These are phyloP conservation scores for Dissoconium aciculare DNA, from an alignment of 2,329 filamentous ascomycete species.

Conservation along the genomic window DNA sequence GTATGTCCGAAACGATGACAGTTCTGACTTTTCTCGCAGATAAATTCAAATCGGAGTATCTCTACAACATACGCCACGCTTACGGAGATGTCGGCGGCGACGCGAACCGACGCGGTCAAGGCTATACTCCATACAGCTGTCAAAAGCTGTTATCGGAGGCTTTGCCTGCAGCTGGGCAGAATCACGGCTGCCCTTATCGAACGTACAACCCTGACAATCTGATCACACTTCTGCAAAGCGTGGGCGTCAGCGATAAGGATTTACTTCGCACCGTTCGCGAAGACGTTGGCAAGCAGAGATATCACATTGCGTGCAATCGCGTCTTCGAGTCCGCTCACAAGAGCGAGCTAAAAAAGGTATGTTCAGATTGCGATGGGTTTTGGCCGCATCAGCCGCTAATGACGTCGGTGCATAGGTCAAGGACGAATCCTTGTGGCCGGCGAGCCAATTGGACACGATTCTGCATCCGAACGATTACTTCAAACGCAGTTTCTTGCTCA, in stretches of 20 bases:
- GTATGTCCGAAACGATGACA: not conserved
- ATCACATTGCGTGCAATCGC: slow-evolving; percentile 88
- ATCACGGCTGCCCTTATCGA: slow-evolving; percentile 87
- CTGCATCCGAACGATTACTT: slow-evolving; percentile 97
- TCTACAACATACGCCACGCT: slow-evolving; percentile 87
- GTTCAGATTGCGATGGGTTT: slow-evolving; percentile 1
- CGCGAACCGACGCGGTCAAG: slow-evolving; percentile 67
- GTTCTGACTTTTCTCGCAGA: slow-evolving; percentile 33
- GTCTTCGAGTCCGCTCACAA: slow-evolving; percentile 86
- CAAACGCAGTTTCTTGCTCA: slow-evolving; percentile 80
- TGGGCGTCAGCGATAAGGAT: slow-evolving; percentile 64
- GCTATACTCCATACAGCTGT: slow-evolving; percentile 84
- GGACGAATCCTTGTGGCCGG: slow-evolving; percentile 32
- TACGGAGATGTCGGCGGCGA: slow-evolving; percentile 96
- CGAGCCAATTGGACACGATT: slow-evolving; percentile 78
- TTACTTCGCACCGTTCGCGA: slow-evolving; percentile 70
- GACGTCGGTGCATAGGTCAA: slow-evolving; percentile 31
- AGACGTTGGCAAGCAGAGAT: slow-evolving; percentile 77
- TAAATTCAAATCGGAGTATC: slow-evolving; percentile 92
- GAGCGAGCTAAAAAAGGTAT: slow-evolving; percentile 33
- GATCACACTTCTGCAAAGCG: slow-evolving; percentile 55
- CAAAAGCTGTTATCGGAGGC: slow-evolving; percentile 90
- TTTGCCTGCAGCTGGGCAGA: slow-evolving; percentile 68
- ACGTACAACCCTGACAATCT: slow-evolving; percentile 87
- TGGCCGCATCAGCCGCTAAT: not conserved